Evolutionary conservation across 306 rosid species (phyloP), one percentile per base, ranked within the genome.

Genomic region (Argentina anserina): DNA sequence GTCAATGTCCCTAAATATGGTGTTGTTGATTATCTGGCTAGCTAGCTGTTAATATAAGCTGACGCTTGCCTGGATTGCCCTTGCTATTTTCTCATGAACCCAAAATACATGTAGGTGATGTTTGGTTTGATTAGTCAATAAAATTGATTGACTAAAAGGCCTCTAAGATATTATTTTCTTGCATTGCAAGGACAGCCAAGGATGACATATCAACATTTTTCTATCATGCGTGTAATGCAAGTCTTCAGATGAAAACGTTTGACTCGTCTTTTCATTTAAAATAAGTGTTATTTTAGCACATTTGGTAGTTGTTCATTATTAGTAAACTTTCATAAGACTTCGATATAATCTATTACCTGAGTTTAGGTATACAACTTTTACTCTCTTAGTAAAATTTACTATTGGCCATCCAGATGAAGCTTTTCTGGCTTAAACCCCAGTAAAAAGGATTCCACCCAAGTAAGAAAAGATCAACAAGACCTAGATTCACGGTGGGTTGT

Each of bases 361-460:
- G 56, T 49, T 34, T 7, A 7, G 50, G 53, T 20, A 31, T 29
- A n/a, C 72, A 68, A 21, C n/a, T n/a, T n/a, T 69, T 47, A 33
- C n/a, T n/a, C n/a, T n/a, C n/a, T n/a, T 69, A 69, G 63, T 69
- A 69, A 69, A 69, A 12, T 50, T 20, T 52, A 49, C 36, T 14
- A 18, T 33, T 13, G 63, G 23, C 74, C 74, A 28, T 37, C 47
- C n/a, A 23, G 21, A 7, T 50, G 3, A 70, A 52, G 21, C 23
- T 34, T 49, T 49, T 33, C 39, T 71, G 65, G 39, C 18, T 56
- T 21, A n/a, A 23, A 20, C 40, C 0, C 26, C 25, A 15, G 11
- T 21, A 3, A 45, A 45, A 45, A 14, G 0, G 4, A 26, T 1
- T 18, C 9, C 0, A 18, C 50, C 10, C n/a, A 15, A 7, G 15